Conservation (phyloP, 441 rosid genomes). For the Pelargonium citronellum region DNA sequence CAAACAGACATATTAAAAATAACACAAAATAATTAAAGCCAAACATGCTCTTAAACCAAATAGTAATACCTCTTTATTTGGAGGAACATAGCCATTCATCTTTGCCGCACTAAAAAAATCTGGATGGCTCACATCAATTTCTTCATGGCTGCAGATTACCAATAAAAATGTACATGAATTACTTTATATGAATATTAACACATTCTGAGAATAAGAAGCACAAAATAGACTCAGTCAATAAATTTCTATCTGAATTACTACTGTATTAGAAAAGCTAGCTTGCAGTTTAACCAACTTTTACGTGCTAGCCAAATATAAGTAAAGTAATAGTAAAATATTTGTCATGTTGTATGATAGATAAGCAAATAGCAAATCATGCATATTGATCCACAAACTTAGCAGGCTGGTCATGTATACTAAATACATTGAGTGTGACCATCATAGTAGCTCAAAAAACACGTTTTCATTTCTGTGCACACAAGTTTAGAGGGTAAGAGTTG, state of each 20-base stretch:
- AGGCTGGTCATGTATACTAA: neutral
- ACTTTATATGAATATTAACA: neutral
- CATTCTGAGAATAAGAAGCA: constrained; percentile 11
- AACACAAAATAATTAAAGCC: constrained; percentile 13
- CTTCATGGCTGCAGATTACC: constrained; percentile 69
- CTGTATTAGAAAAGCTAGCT: neutral
- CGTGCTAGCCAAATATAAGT: neutral
- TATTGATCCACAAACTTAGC: constrained; percentile 2
- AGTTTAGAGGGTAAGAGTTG: neutral
- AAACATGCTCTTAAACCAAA: constrained; percentile 9
- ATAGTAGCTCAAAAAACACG: neutral
- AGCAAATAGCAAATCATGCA: neutral
- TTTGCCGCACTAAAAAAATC: constrained; percentile 83
- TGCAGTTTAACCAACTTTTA: neutral
- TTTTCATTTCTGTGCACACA: neutral
- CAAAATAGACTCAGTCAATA: neutral
- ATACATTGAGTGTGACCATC: neutral
- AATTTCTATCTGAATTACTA: neutral
- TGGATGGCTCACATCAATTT: constrained; percentile 94
- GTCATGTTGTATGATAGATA: neutral
- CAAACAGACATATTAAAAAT: neutral
- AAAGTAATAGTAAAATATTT: neutral
- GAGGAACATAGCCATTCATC: constrained; percentile 87
- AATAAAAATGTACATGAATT: constrained; percentile 12
- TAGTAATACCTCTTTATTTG: constrained; percentile 67